phyloP scores from a whole-genome alignment of 2,329 filamentous ascomycete species.

The Elsinoe batatas region DNA sequence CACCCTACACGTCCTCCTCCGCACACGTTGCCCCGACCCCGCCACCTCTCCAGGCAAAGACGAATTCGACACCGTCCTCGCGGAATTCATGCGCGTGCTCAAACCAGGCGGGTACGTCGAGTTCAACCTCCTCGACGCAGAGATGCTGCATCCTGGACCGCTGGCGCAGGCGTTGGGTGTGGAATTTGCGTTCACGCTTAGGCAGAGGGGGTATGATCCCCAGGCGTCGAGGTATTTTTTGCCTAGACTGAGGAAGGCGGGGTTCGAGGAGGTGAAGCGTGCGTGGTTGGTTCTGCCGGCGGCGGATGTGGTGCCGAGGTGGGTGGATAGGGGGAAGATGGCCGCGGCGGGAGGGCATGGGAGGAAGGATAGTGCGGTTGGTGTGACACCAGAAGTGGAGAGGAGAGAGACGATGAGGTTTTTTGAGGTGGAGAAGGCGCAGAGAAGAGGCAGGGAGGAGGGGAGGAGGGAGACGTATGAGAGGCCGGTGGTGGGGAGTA shows the following conservation, averaged over 20 bases:
- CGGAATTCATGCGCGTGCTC: constrained; percentile 80
- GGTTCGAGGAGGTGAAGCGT: constrained; percentile 71
- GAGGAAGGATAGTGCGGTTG: constrained; percentile 7
- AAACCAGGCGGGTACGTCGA: constrained; percentile 91
- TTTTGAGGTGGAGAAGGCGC: constrained; percentile 11
- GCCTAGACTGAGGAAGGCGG: constrained; percentile 58
- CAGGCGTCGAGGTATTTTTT: constrained; percentile 74
- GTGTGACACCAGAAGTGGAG: not conserved
- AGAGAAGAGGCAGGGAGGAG: not conserved
- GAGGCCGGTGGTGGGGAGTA: constrained; percentile 27
- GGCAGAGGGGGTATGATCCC: constrained; percentile 82
- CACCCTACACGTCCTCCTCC: constrained; percentile 75
- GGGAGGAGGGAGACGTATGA: constrained; percentile 22
- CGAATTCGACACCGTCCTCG: constrained; percentile 78
- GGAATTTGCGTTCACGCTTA: constrained; percentile 84
- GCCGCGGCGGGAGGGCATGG: not conserved
- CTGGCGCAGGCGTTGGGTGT: constrained; percentile 72
- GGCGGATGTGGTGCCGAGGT: constrained; percentile 37
- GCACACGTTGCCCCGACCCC: constrained; percentile 48
- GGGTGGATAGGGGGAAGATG: constrained; percentile 25
- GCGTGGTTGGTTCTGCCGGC: constrained; percentile 86
- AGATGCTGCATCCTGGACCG: constrained; percentile 76
- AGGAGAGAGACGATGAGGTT: constrained; percentile 4
- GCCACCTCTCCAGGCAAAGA: constrained; percentile 45
- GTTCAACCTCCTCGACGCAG: constrained; percentile 80